These are phyloP conservation scores for Neonectria ditissima DNA, from an alignment of 2,329 filamentous ascomycete genomes.

Conservation along the genomic window DNA sequence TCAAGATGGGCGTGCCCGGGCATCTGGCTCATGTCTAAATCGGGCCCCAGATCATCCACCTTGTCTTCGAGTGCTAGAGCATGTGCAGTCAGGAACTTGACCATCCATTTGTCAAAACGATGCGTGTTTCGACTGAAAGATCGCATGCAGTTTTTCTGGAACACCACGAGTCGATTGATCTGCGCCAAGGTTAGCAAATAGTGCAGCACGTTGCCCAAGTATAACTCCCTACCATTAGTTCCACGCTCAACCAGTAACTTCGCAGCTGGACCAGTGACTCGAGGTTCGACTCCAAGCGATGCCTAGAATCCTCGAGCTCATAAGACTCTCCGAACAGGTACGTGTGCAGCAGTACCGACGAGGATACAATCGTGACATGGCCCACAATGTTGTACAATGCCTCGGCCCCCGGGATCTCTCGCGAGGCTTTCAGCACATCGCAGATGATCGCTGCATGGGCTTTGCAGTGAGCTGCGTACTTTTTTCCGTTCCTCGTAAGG, in stretches of 20 bases:
- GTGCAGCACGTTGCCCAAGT: neutral
- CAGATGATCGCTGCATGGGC: conserved; percentile 46
- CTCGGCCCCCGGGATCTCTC: conserved; percentile 40
- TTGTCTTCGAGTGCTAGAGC: conserved; percentile 47
- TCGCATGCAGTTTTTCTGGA: conserved; percentile 48
- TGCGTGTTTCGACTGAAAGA: conserved; percentile 46
- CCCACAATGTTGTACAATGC: conserved; percentile 51
- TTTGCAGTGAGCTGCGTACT: conserved; percentile 49
- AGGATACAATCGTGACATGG: conserved; percentile 51
- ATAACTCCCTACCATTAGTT: conserved; percentile 45
- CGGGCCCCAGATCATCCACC: conserved; percentile 43
- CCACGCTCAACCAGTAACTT: conserved; percentile 51
- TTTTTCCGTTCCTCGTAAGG: conserved; percentile 42
- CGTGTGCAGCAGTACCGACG: conserved; percentile 50
- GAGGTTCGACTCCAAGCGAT: conserved; percentile 48
- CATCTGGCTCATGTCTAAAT: conserved; percentile 1
- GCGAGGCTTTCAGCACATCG: conserved; percentile 45
- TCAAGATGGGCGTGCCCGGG: conserved; percentile 27
- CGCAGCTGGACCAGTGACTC: conserved; percentile 47
- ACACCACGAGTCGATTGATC: conserved; percentile 50
- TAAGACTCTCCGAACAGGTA: conserved; percentile 48
- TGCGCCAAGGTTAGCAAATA: conserved; percentile 19
- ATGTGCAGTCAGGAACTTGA: conserved; percentile 56
- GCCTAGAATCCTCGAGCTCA: conserved; percentile 43
- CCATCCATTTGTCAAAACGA: conserved; percentile 61